phyloP scores from a whole-genome alignment of 768 basidiomycete genomes.

The Lactarius psammicola region DNA sequence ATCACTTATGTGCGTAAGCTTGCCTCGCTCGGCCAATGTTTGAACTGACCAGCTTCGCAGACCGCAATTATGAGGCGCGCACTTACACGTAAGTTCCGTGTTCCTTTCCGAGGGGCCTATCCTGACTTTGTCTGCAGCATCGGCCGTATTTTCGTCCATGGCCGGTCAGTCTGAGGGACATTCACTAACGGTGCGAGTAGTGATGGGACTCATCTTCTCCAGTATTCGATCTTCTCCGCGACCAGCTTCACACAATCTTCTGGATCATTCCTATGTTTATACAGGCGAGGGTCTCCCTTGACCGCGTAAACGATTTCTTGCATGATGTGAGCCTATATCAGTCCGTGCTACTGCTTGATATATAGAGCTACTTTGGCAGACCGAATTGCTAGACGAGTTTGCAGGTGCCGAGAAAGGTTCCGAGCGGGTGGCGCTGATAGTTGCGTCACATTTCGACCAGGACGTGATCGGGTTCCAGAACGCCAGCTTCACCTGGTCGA shows the following conservation, averaged over 20 bases:
- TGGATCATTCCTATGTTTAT: conserved; percentile 31
- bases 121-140: conserved; percentile 26
- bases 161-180: conserved; percentile 22
- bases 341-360: not conserved
- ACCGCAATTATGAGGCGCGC: no score
- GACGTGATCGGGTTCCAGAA: conserved; percentile 49
- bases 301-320: conserved; percentile 43
- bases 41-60: no score
- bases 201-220: not conserved
- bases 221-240: conserved; percentile 44
- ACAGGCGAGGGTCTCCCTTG: conserved; percentile 41
- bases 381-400: conserved; percentile 38
- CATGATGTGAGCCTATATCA: conserved; percentile 29
- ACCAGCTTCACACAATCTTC: conserved; percentile 33
- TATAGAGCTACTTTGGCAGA: conserved; percentile 27
- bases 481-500: conserved; percentile 55
- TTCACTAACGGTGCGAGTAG: no score
- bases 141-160: conserved; percentile 35
- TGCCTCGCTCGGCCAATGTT: not conserved
- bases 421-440: conserved; percentile 22
- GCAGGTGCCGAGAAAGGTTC: conserved; percentile 19
- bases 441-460: conserved; percentile 23
- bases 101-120: no score
- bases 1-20: conserved; percentile 33
- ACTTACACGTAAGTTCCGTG: no score